Conservation (phyloP, 164 flowering plant genomes). For the Vitis riparia region DNA sequence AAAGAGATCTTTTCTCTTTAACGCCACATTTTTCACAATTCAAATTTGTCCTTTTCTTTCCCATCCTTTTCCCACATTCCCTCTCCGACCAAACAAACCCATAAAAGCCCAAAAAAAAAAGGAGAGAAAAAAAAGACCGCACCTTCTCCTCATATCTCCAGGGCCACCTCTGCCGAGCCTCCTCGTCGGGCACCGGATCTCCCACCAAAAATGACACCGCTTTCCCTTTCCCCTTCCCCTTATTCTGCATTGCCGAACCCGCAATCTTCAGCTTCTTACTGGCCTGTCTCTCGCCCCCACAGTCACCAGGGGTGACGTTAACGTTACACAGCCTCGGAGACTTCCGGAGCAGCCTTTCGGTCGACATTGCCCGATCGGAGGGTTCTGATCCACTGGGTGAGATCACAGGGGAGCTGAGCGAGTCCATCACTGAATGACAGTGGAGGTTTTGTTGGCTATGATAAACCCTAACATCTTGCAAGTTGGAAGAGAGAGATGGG, state of each 20-base stretch:
- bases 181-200: constrained; percentile 15
- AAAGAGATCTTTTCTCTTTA: too few relatives aligned
- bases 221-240: not conserved
- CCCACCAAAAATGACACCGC: constrained; percentile 5
- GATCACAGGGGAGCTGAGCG: too few relatives aligned
- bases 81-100: too few relatives aligned
- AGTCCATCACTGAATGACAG: too few relatives aligned
- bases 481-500: too few relatives aligned
- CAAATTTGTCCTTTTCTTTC: too few relatives aligned
- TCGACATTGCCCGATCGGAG: not conserved
- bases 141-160: constrained; percentile 13
- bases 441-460: too few relatives aligned
- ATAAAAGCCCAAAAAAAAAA: not conserved
- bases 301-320: not conserved
- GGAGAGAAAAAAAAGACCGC: not conserved
- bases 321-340: not conserved
- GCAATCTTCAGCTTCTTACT: not conserved
- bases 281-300: not conserved
- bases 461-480: too few relatives aligned
- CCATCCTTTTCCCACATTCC: too few relatives aligned
- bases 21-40: too few relatives aligned
- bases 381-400: too few relatives aligned
- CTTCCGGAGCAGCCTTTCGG: not conserved
- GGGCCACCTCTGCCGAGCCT: constrained; percentile 19
- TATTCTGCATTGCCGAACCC: not conserved